These are phyloP conservation scores for Mariannaea sp. DNA, from an alignment of 2,329 filamentous ascomycete species.

Conservation along the genomic window DNA sequence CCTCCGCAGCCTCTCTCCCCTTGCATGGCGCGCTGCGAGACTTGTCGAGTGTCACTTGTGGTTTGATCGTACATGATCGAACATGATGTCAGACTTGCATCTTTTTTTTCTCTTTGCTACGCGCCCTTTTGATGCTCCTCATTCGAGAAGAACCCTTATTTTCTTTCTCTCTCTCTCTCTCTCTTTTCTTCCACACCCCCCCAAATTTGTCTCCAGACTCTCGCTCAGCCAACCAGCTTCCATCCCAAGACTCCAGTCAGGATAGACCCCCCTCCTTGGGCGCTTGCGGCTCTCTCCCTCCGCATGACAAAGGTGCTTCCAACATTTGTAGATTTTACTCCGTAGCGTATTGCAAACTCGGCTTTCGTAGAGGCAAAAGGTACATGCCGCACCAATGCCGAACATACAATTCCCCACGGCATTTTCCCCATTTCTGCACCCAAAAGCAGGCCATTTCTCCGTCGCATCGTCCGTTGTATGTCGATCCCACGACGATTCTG, in stretches of 20 bases:
- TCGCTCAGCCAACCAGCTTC: not conserved
- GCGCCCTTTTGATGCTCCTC: not conserved
- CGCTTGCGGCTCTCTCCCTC: too few species aligned
- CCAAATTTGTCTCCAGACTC: not conserved
- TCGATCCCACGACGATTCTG: constrained; percentile 22
- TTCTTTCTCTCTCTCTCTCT: too few species aligned
- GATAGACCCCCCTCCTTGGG: too few species aligned
- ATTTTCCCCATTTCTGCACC: not conserved
- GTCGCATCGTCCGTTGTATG: constrained; percentile 23
- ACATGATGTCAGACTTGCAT: not conserved
- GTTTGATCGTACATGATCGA: not conserved
- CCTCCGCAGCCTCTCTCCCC: constrained; percentile 10
- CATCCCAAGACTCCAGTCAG: too few species aligned
- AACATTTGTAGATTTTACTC: too few species aligned
- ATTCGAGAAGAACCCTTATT: too few species aligned
- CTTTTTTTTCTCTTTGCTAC: too few species aligned
- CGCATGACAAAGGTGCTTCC: too few species aligned
- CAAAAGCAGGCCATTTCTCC: constrained; percentile 5
- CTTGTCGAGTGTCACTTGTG: not conserved
- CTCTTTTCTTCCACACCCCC: too few species aligned
- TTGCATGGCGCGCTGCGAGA: not conserved
- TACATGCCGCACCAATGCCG: not conserved
- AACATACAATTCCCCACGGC: not conserved
- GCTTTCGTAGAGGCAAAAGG: too few species aligned
- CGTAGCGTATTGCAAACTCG: too few species aligned